Base-by-base conservation (phyloP, 2,329 filamentous ascomycete species). In the Lachnellula cervina region DNA sequence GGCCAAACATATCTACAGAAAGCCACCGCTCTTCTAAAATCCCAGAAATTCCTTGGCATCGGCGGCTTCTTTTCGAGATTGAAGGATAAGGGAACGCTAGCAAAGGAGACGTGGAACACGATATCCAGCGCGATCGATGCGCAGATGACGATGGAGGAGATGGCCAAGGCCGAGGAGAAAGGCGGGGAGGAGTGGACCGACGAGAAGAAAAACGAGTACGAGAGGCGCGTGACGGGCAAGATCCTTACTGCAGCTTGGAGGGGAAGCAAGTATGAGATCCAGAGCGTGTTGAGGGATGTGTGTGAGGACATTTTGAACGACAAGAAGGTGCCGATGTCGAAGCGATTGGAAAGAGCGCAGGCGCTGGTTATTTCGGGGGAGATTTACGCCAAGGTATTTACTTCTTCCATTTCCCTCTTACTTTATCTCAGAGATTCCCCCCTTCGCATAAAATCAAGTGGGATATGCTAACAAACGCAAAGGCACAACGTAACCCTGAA, bases 171-270 rank as follows among this genome's bases (percentile, higher is more conserved):
- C 74, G 94, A 99, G 76, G 89, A 97, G 77, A 86, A 87, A 68
- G 94, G 93, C 52, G 94, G 94, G 49, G 94, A 97, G 54, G 91
- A 96, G 59, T 99, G 94, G 94, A 97, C 94, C 0, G 94, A 99
- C 60, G 94, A 97, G 83, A 92, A 89, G 78, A 91, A 92, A 75
- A 86, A 87, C 43, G 94, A 99, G 76, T 97, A 96, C 68, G 94
- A 97, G 79, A 87, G 93, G 69, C 86, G 88, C 65, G 93, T 97
- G 23, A 99, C 94, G 9, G 94, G 94, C 68, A 99, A 99, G 82
- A 97, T 99, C 63, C 82, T 99, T 40, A 96, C 91, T 4, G 94
- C 94, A 3, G 94, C 94, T 11, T 99, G 94, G 94, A 80, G 91
- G 62, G 94, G 94, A 47, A 93, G 87, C 80, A 96, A 94, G 76